Percentiles rank a stretch among this genome's conserved stretches.
Conservation (phyloP, 768 basidiomycete genomes). For the Tricholoma flavovirens region DNA sequence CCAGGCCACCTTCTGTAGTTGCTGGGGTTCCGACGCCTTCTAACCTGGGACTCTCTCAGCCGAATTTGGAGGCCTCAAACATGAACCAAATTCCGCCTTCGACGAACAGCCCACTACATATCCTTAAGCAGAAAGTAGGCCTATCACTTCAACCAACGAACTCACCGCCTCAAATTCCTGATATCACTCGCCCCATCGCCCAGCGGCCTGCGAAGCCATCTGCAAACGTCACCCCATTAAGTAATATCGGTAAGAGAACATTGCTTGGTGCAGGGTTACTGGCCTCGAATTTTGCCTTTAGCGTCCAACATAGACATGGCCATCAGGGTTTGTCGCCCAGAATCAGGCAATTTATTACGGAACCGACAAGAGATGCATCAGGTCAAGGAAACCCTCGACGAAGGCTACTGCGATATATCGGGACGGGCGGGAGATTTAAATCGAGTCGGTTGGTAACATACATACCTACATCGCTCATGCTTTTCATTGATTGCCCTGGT, state of each 20-base stretch:
- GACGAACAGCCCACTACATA: conserved; percentile 6
- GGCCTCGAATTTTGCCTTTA: conserved; percentile 16
- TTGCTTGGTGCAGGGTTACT: neutral
- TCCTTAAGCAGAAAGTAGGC: conserved; percentile 7
- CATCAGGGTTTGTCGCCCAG: conserved; percentile 65
- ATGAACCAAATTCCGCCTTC: conserved; percentile 2
- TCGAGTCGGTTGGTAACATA: conserved; percentile 44
- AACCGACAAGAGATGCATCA: conserved; percentile 65
- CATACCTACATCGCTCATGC: neutral
- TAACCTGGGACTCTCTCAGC: conserved; percentile 6
- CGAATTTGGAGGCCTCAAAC: conserved; percentile 1
- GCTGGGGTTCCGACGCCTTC: conserved; percentile 8
- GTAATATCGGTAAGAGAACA: conserved; percentile 37
- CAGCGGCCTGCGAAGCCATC: conserved; percentile 5
- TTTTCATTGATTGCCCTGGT: neutral
- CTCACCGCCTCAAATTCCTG: conserved; percentile 12
- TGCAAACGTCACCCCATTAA: conserved; percentile 30
- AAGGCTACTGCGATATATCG: conserved; percentile 78
- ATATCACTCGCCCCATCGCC: conserved; percentile 7
- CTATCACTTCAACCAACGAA: conserved; percentile 5
- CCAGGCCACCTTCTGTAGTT: conserved; percentile 14
- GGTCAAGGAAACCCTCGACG: conserved; percentile 70
- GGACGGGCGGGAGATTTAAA: conserved; percentile 57
- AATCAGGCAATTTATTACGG: conserved; percentile 53
- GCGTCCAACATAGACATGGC: conserved; percentile 68